Evolutionary conservation across 2,329 filamentous ascomycete genomes (phyloP).

Genomic region (Cladophialophora bantiana): DNA sequence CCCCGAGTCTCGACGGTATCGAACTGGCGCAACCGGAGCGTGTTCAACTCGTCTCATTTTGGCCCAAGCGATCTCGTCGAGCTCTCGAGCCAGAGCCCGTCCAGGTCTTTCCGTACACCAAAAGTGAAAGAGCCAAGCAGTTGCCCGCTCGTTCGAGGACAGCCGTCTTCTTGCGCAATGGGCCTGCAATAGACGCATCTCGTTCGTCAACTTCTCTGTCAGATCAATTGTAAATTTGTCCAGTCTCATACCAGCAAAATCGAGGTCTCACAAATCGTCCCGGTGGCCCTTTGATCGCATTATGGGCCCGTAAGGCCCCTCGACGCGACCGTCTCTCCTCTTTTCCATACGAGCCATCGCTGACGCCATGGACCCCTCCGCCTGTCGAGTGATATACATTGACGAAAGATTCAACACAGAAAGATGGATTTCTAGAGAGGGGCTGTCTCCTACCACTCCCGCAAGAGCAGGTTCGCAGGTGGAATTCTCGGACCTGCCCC

Average conservation of each 20-base stretch:
- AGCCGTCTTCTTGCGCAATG: constrained; percentile 23
- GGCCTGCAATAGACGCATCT: constrained; percentile 13
- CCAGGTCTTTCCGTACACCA: constrained; percentile 5
- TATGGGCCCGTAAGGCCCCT: constrained; percentile 30
- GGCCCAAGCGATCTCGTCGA: constrained; percentile 1
- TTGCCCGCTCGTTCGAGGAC: constrained; percentile 5
- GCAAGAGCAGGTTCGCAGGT: constrained; percentile 40
- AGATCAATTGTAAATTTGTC: constrained; percentile 19
- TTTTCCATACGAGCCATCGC: constrained; percentile 14
- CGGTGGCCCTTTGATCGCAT: constrained; percentile 28
- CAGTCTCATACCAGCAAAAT: constrained; percentile 2
- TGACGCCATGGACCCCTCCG: constrained; percentile 49
- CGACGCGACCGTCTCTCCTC: constrained; percentile 25
- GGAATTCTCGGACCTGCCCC: constrained; percentile 50
- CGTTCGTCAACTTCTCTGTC: neutral
- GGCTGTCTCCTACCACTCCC: constrained; percentile 34
- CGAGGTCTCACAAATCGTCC: constrained; percentile 22
- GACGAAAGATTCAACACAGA: constrained; percentile 55
- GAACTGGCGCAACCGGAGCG: constrained; percentile 18
- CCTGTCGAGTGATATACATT: constrained; percentile 55
- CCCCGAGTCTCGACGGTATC: constrained; percentile 10
- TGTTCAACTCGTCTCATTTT: constrained; percentile 7
- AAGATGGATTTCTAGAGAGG: constrained; percentile 51
- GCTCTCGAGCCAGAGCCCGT: constrained; percentile 6
- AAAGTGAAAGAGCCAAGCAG: neutral